These are phyloP conservation scores for Protomyces macrosporus DNA, from an alignment of 1,139 yeast genomes.

Conservation along the genomic window DNA sequence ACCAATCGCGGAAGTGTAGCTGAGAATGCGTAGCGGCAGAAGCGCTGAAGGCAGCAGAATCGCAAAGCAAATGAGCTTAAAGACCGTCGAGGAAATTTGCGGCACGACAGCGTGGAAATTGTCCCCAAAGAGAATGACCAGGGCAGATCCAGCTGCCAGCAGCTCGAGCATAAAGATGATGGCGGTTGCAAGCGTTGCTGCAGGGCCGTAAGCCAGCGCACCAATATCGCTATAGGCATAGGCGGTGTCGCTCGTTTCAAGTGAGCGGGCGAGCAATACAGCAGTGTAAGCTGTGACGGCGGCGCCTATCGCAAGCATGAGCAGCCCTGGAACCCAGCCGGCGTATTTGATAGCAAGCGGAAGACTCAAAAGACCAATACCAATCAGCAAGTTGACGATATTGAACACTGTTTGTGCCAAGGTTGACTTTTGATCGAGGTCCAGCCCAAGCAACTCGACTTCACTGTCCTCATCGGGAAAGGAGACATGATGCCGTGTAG, in stretches of 20 bases:
- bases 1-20: constrained; percentile 69
- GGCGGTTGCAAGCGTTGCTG: constrained; percentile 61
- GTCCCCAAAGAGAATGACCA: constrained; percentile 77
- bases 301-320: background rate
- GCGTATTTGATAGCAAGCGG: constrained; percentile 74
- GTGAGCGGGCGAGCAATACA: constrained; percentile 52
- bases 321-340: constrained; percentile 70
- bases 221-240: constrained; percentile 88
- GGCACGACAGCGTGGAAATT: constrained; percentile 68
- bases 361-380: constrained; percentile 76
- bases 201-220: constrained; percentile 62
- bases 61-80: constrained; percentile 58
- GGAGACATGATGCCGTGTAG: background rate
- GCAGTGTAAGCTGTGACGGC: constrained; percentile 65
- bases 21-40: constrained; percentile 65
- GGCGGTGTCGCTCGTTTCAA: constrained; percentile 69
- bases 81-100: constrained; percentile 43
- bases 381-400: constrained; percentile 77
- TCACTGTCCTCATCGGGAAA: background rate
- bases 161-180: constrained; percentile 68
- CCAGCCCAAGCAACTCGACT: background rate
- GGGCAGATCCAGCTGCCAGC: constrained; percentile 65
- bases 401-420: constrained; percentile 78
- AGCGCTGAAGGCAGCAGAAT: constrained; percentile 59
- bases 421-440: constrained; percentile 42